Conservation (phyloP, 306 rosid species). For the Prunus davidiana region DNA sequence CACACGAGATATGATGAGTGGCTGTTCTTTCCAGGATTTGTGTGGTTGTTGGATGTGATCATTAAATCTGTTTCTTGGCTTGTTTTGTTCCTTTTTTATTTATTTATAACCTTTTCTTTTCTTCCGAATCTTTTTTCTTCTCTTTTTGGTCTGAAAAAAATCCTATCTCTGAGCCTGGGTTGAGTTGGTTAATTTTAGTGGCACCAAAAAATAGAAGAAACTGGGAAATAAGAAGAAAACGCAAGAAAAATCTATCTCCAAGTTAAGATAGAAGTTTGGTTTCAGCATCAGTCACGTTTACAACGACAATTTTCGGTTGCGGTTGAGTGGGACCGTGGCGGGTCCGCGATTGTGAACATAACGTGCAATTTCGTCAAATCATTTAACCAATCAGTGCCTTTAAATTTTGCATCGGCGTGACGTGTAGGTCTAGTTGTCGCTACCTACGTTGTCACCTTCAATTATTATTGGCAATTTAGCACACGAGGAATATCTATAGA, state of each 20-base stretch:
- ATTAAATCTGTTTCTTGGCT: background rate
- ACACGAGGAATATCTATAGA: background rate
- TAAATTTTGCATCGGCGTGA: conserved; percentile 10
- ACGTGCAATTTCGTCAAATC: conserved; percentile 2
- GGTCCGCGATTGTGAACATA: background rate
- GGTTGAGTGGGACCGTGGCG: background rate
- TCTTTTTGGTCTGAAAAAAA: no score
- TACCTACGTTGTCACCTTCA: conserved; percentile 9
- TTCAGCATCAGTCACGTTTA: no score
- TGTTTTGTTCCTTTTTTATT: no score
- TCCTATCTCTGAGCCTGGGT: no score
- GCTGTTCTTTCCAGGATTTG: conserved; percentile 1
- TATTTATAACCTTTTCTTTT: no score
- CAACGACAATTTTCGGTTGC: background rate
- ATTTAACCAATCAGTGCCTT: background rate
- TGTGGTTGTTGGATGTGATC: background rate
- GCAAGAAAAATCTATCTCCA: no score
- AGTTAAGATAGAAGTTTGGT: no score
- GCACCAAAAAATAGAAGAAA: no score
- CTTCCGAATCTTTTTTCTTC: no score
- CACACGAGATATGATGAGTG: background rate
- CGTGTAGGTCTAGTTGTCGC: background rate
- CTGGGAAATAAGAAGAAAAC: no score
- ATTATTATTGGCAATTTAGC: background rate
- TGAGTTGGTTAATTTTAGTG: no score